Conservation (phyloP, 768 basidiomycete genomes). For the Tulasnella sp. region DNA sequence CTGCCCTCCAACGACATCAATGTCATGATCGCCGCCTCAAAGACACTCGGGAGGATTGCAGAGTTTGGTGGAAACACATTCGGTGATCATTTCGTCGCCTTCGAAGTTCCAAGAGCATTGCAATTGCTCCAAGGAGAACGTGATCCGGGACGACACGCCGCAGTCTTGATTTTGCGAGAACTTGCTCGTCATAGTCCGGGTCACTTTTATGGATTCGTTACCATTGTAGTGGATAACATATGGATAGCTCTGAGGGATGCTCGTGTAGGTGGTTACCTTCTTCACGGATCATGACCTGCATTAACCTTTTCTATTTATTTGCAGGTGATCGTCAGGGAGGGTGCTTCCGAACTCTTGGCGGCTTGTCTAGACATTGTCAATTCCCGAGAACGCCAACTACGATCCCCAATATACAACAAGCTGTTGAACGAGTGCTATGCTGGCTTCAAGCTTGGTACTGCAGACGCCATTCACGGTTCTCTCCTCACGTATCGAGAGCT, state of each 20-base stretch:
- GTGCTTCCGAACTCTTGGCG: conserved; percentile 85
- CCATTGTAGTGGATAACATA: conserved; percentile 82
- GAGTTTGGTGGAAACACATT: conserved; percentile 70
- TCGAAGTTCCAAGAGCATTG: conserved; percentile 74
- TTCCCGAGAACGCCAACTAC: conserved; percentile 50
- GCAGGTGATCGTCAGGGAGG: conserved; percentile 69
- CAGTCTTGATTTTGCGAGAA: conserved; percentile 88
- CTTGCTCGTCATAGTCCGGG: conserved; percentile 77
- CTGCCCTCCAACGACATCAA: conserved; percentile 82
- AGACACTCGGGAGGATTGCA: conserved; percentile 78
- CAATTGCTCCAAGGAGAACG: conserved; percentile 67
- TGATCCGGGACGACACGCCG: conserved; percentile 73
- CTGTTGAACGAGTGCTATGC: conserved; percentile 79
- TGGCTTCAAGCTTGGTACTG: conserved; percentile 63
- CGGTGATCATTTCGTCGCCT: conserved; percentile 81
- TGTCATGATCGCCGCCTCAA: conserved; percentile 90
- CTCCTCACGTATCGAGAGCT: conserved; percentile 84
- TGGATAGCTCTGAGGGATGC: conserved; percentile 80
- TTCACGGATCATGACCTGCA: background rate
- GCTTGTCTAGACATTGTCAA: conserved; percentile 80
- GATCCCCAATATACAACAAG: conserved; percentile 48
- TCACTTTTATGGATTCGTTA: conserved; percentile 80
- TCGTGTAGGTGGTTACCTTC: conserved; percentile 40
- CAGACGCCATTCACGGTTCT: conserved; percentile 87
- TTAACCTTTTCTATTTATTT: background rate